phyloP scores from a whole-genome alignment of 2,329 filamentous ascomycete species.

The Lasiodiplodia citricola region DNA sequence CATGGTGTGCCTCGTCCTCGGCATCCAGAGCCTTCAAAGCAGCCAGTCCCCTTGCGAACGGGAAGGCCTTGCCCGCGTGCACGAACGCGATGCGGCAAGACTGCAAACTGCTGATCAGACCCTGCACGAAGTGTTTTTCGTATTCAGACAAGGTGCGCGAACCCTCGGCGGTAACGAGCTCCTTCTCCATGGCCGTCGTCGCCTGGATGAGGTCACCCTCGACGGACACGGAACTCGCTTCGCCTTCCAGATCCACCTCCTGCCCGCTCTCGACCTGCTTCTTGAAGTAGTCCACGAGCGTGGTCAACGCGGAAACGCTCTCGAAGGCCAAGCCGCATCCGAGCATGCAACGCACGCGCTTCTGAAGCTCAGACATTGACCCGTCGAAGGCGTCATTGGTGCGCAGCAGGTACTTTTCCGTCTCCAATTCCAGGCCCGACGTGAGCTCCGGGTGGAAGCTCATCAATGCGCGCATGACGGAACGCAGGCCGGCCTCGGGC shows the following conservation, averaged over 20 bases:
- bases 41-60: slow-evolving; percentile 31
- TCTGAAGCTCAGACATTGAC: slow-evolving; percentile 17
- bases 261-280: background rate
- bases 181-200: slow-evolving; percentile 45
- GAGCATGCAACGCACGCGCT: slow-evolving; percentile 39
- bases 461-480: slow-evolving; percentile 43
- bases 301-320: slow-evolving; percentile 30
- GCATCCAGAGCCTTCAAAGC: background rate
- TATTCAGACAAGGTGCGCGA: slow-evolving; percentile 29
- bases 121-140: slow-evolving; percentile 27
- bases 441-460: slow-evolving; percentile 40
- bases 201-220: slow-evolving; percentile 47
- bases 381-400: slow-evolving; percentile 3
- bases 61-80: slow-evolving; percentile 29
- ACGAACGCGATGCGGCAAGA: slow-evolving; percentile 25
- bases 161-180: slow-evolving; percentile 32
- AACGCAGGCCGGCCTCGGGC: slow-evolving; percentile 47
- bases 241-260: slow-evolving; percentile 21
- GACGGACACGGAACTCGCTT: slow-evolving; percentile 28
- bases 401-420: slow-evolving; percentile 34
- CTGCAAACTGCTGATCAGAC: background rate
- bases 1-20: background rate
- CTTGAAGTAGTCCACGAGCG: background rate
- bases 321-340: slow-evolving; percentile 42
- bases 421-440: slow-evolving; percentile 40